Percentiles rank a stretch among this genome's conserved stretches.
Evolutionary conservation across 768 basidiomycete genomes (phyloP).

Genomic region (Cubamyces lactineus): DNA sequence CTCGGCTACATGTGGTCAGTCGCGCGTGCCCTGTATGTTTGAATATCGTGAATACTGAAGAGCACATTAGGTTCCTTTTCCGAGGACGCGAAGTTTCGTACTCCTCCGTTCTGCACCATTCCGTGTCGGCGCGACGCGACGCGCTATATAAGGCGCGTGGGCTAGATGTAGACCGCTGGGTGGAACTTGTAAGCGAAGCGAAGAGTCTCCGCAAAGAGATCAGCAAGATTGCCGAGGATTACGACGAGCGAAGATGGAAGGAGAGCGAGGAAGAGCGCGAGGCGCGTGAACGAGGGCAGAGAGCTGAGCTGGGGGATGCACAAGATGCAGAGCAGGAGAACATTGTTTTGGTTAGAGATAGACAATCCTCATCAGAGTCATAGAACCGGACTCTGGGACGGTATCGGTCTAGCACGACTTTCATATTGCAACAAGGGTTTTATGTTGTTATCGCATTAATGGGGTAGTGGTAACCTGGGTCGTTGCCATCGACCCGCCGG

Average conservation of each 20-base stretch:
- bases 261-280: slow-evolving; percentile 32
- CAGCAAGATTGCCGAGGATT: slow-evolving; percentile 60
- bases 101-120: slow-evolving; percentile 60
- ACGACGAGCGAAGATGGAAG: slow-evolving; percentile 46
- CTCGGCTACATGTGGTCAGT: slow-evolving; percentile 60
- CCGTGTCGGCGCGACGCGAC: slow-evolving; percentile 59
- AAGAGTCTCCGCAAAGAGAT: slow-evolving; percentile 57
- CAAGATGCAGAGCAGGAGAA: slow-evolving; percentile 9
- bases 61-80: slow-evolving; percentile 53
- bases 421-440: too few species aligned
- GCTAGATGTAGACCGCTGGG: slow-evolving; percentile 63
- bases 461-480: slow-evolving; percentile 42
- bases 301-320: slow-evolving; percentile 11
- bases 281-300: slow-evolving; percentile 9
- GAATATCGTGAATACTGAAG: too few species aligned
- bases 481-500: slow-evolving; percentile 40
- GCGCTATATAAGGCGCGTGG: slow-evolving; percentile 59
- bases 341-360: slow-evolving; percentile 2
- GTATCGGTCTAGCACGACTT: too few species aligned
- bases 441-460: slow-evolving; percentile 34
- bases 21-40: too few species aligned
- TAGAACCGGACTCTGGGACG: too few species aligned
- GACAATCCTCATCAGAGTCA: background rate
- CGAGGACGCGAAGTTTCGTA: slow-evolving; percentile 69
- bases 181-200: slow-evolving; percentile 54